A percentile compares a stretch with the other conserved stretches of the same genome.
phyloP scores from a whole-genome alignment of 2,329 filamentous ascomycete species.

The Colletotrichum navitas region DNA sequence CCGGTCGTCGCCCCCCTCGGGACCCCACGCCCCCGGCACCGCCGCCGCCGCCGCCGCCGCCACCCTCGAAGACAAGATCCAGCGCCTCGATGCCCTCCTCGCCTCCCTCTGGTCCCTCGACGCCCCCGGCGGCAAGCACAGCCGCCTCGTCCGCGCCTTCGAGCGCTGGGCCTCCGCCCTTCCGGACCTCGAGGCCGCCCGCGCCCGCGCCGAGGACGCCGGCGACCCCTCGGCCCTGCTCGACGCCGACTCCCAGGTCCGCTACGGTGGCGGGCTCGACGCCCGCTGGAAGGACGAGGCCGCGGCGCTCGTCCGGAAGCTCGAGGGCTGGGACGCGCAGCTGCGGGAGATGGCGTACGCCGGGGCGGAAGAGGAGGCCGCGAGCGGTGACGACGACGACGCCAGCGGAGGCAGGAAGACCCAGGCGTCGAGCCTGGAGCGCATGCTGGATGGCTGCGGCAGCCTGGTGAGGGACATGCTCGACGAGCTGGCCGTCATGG shows the following conservation, averaged over 20 bases:
- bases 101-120: slow-evolving; percentile 69
- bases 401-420: slow-evolving; percentile 39
- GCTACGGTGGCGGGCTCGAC: slow-evolving; percentile 69
- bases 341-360: slow-evolving; percentile 56
- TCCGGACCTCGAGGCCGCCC: slow-evolving; percentile 60
- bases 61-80: slow-evolving; percentile 67
- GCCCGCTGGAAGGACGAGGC: slow-evolving; percentile 71
- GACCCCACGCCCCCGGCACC: too few species aligned
- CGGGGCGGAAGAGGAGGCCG: slow-evolving; percentile 46
- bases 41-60: background rate
- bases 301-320: slow-evolving; percentile 62
- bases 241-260: slow-evolving; percentile 51
- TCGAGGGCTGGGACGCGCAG: slow-evolving; percentile 67
- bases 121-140: slow-evolving; percentile 68
- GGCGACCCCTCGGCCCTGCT: slow-evolving; percentile 47
- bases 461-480: slow-evolving; percentile 70
- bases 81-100: slow-evolving; percentile 68
- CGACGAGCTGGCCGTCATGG: slow-evolving; percentile 72
- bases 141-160: slow-evolving; percentile 67
- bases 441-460: slow-evolving; percentile 62
- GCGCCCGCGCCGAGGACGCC: slow-evolving; percentile 53
- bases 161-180: slow-evolving; percentile 69
- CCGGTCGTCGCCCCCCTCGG: background rate
- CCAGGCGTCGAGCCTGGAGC: slow-evolving; percentile 55
- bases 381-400: slow-evolving; percentile 37